A percentile compares a stretch with the other conserved stretches of the same genome.
Conservation (phyloP, 2,329 filamentous ascomycete species). For the Penicillium paneum region DNA sequence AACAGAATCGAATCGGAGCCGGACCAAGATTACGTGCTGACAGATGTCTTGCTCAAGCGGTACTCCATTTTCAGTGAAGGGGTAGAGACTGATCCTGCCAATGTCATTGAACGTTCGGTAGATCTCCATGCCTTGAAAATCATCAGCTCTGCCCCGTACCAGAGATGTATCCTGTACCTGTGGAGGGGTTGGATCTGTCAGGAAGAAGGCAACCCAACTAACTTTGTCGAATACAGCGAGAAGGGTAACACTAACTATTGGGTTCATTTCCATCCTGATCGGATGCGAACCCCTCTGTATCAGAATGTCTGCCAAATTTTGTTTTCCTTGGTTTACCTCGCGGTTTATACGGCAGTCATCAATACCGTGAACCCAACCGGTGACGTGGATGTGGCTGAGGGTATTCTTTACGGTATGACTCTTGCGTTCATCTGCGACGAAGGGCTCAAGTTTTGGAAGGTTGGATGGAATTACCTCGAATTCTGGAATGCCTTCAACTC, state of each 20-base stretch:
- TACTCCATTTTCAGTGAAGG: conserved; percentile 78
- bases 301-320: conserved; percentile 87
- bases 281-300: conserved; percentile 87
- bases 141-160: conserved; percentile 90
- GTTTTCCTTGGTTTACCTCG: conserved; percentile 78
- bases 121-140: conserved; percentile 85
- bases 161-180: conserved; percentile 88
- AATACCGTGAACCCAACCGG: conserved; percentile 87
- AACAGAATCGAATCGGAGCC: conserved; percentile 79
- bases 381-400: conserved; percentile 79
- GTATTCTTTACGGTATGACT: conserved; percentile 85
- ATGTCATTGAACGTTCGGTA: conserved; percentile 89
- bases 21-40: conserved; percentile 72
- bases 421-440: conserved; percentile 89
- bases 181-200: conserved; percentile 98
- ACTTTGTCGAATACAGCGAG: conserved; percentile 81
- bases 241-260: conserved; percentile 76
- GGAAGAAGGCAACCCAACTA: conserved; percentile 83
- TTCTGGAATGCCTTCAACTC: conserved; percentile 98
- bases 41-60: conserved; percentile 77
- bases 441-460: conserved; percentile 84
- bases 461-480: conserved; percentile 82
- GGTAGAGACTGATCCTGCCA: conserved; percentile 69
- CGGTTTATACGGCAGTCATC: conserved; percentile 82
- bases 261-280: conserved; percentile 84